Percentiles rank a stretch among this genome's conserved stretches.
phyloP scores from a whole-genome alignment of 441 rosid genomes.

The Capsella rubella region DNA sequence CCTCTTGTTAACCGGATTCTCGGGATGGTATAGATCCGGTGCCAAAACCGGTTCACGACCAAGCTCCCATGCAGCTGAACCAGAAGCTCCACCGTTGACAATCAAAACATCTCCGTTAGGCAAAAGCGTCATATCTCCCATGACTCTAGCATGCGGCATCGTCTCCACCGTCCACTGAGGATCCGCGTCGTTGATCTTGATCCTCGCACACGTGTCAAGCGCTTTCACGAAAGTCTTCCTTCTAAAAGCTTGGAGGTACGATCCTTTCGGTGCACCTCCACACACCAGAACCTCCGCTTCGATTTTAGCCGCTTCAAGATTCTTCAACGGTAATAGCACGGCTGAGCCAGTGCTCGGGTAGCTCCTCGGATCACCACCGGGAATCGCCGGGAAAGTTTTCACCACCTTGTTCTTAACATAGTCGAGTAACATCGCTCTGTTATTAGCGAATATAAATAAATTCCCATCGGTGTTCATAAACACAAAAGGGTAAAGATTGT shows the following conservation, averaged over 20 bases:
- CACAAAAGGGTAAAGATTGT: conserved; percentile 59
- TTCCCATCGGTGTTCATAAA: conserved; percentile 58
- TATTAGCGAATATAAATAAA: conserved; percentile 59
- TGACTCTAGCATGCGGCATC: conserved; percentile 61
- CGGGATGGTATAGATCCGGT: conserved; percentile 58
- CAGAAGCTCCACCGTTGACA: conserved; percentile 57
- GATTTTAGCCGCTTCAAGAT: conserved; percentile 20
- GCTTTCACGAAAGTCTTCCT: conserved; percentile 40
- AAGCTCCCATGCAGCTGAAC: conserved; percentile 64
- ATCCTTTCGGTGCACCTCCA: conserved; percentile 50
- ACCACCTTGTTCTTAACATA: conserved; percentile 50
- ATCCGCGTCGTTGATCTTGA: conserved; percentile 57
- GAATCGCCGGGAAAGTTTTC: conserved; percentile 50
- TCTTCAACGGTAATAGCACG: conserved; percentile 59
- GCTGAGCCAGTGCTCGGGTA: conserved; percentile 71
- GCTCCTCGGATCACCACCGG: conserved; percentile 55
- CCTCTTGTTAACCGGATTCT: conserved; percentile 42
- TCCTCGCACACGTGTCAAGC: conserved; percentile 56
- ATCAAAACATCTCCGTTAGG: conserved; percentile 60
- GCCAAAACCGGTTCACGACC: conserved; percentile 58
- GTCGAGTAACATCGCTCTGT: conserved; percentile 58
- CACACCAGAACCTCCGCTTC: conserved; percentile 45
- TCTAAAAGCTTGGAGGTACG: conserved; percentile 3
- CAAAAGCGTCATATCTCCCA: conserved; percentile 70
- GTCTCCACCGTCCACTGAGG: conserved; percentile 62